These are phyloP conservation scores for Podila clonocystis DNA, from an alignment of 192 early-diverging fungal species.

Conservation along the genomic window DNA sequence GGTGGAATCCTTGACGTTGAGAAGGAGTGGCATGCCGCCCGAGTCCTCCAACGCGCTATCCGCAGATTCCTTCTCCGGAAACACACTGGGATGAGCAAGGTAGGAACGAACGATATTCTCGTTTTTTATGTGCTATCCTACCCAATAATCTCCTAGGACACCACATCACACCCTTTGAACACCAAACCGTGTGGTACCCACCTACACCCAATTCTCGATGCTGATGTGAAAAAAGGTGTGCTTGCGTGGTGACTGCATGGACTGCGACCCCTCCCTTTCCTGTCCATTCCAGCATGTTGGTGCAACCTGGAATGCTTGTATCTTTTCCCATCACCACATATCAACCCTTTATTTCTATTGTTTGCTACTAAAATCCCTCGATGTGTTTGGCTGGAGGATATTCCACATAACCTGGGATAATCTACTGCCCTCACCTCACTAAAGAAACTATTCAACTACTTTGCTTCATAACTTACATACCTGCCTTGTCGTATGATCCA, in stretches of 20 bases:
- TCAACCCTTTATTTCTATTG: background rate
- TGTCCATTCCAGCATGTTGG: constrained; percentile 13
- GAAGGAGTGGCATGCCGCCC: constrained; percentile 5
- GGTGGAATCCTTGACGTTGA: constrained; percentile 14
- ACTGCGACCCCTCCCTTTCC: background rate
- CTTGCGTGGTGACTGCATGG: no score
- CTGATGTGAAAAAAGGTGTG: no score
- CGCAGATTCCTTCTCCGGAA: constrained; percentile 34
- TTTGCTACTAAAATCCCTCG: background rate
- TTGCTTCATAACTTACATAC: no score
- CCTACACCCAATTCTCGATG: no score
- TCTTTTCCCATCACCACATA: background rate
- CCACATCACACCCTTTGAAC: no score
- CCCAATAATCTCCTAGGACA: background rate
- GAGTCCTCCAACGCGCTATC: constrained; percentile 48
- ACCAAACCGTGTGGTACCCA: no score
- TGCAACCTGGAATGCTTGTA: background rate
- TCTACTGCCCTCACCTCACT: no score
- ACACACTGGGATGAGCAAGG: constrained; percentile 13
- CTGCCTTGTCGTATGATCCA: no score
- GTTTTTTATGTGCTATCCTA: background rate
- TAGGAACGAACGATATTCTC: background rate
- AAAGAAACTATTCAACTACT: no score
- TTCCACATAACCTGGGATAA: no score
- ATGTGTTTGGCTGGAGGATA: background rate